These are phyloP conservation scores for Cryptococcus maquisensis DNA, from an alignment of 1,284 basidiomycete genomes.

Conservation along the genomic window DNA sequence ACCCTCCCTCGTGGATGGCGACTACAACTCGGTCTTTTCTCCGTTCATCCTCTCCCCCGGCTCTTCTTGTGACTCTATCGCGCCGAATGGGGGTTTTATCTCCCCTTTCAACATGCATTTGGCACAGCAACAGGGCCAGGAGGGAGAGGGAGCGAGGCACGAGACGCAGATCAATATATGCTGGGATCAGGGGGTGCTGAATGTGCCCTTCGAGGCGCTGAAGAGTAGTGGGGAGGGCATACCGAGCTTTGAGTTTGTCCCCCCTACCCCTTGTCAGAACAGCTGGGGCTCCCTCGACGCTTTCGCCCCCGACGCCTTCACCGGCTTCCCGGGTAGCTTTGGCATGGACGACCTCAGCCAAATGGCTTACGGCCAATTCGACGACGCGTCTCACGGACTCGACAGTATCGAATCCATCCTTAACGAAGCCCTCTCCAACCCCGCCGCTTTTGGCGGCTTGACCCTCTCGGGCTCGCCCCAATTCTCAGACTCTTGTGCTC, in stretches of 20 bases:
- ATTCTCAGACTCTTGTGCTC: not conserved
- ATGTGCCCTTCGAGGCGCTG: constrained; percentile 8
- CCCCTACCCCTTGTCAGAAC: constrained; percentile 1
- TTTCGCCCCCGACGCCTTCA: not conserved
- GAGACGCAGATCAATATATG: constrained; percentile 5
- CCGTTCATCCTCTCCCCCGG: not conserved
- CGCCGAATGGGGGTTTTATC: constrained; percentile 12
- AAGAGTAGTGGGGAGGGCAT: not conserved
- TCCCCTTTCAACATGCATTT: constrained; percentile 10
- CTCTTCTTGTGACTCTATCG: constrained; percentile 1
- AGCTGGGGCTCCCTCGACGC: no score
- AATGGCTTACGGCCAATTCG: not conserved
- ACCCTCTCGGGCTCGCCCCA: constrained; percentile 1
- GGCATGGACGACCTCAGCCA: not conserved
- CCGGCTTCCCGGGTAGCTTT: not conserved
- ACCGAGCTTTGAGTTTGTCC: constrained; percentile 9
- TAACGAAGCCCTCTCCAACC: constrained; percentile 2
- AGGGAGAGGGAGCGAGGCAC: not conserved
- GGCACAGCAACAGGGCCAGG: not conserved
- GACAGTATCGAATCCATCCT: constrained; percentile 7
- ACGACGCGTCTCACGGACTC: constrained; percentile 1
- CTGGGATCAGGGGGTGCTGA: constrained; percentile 8
- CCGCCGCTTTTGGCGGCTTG: constrained; percentile 5
- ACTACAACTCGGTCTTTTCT: not conserved
- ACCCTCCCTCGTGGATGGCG: not conserved